Evolutionary conservation across 164 flowering plant genomes (phyloP).

Genomic region (Warburgia ugandensis): DNA sequence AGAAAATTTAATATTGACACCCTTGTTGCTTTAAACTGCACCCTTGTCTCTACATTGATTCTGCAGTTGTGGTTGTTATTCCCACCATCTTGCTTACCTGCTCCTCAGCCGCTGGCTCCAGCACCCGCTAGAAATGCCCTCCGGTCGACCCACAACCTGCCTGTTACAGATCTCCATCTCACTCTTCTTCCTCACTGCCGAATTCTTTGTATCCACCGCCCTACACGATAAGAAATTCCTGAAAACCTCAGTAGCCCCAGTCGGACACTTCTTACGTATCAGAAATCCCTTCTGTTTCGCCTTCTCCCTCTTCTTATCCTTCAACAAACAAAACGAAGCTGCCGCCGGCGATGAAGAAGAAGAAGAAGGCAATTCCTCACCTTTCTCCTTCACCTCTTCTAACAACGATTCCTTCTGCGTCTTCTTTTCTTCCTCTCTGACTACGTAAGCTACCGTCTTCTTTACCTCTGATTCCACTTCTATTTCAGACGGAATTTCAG

Average conservation of each 20-base stretch:
- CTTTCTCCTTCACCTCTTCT: too few species aligned
- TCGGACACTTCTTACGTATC: not conserved
- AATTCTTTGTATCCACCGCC: conserved; percentile 1
- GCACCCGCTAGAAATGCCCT: not conserved
- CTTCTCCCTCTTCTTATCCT: not conserved
- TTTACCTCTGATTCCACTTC: too few species aligned
- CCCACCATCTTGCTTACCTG: not conserved
- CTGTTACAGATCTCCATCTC: not conserved
- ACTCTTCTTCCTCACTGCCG: conserved; percentile 9
- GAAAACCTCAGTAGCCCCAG: not conserved
- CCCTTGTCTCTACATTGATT: not conserved
- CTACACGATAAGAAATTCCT: not conserved
- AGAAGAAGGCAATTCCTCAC: not conserved
- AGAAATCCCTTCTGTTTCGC: not conserved
- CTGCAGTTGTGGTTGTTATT: not conserved
- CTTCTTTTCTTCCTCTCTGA: not conserved
- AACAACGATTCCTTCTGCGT: too few species aligned
- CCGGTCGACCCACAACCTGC: not conserved
- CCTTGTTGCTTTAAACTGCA: not conserved
- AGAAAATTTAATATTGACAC: too few species aligned
- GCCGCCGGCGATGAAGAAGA: not conserved
- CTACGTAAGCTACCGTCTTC: not conserved
- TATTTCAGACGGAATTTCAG: not conserved
- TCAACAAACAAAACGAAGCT: not conserved
- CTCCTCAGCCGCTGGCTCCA: not conserved